Evolutionary conservation across 768 basidiomycete species (phyloP), one percentile per base, ranked within the genome.

Genomic region (Pleurotus salmoneostramineus): DNA sequence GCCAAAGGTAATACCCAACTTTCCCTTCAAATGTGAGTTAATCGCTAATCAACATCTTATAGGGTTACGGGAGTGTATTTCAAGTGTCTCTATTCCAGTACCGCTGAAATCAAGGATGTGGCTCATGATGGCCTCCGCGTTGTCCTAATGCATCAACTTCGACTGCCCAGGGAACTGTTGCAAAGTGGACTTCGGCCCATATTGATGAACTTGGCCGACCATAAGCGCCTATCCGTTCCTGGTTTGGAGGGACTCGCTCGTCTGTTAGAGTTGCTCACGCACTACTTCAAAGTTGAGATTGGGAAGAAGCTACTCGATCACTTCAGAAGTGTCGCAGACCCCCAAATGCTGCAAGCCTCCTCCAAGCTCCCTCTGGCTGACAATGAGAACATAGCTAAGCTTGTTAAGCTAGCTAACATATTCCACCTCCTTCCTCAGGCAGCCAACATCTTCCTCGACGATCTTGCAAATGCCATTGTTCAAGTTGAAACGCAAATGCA

Each of bases 211-310:
- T 83, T 99, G 27, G 95, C 95, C 2, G 97, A 98, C 72, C 92
- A 95, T 37, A 95, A 95, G 67, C 85, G 93, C 36, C 81, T 99
- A 35, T 95, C 93, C 5, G 91, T 97, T 27, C 83, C 91, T 4
- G 95, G 95, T 7, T 69, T 96, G 57, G 95, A 99, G 69, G 97
- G 97, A 3, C 77, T 99, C 21, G 96, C 95, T 10, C 87, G 96
- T 10, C 81, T 99, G 50, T 77, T 99, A 50, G 94, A 97, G 69
- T 82, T 99, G 5, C 74, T 99, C 56, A 97, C 95, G 40, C 98
- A 98, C 70, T 98, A 99, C 74, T 99, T 99, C 85, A 98, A 98
- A 71, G 96, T 99, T 14, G 97, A 99, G 75, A 98, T 99, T 59
- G 97, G 97, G 0, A 85, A 92, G 70, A 99, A 99, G 72, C 84